phyloP scores from a whole-genome alignment of 345 rosid genomes.

The Salix arbutifolia region DNA sequence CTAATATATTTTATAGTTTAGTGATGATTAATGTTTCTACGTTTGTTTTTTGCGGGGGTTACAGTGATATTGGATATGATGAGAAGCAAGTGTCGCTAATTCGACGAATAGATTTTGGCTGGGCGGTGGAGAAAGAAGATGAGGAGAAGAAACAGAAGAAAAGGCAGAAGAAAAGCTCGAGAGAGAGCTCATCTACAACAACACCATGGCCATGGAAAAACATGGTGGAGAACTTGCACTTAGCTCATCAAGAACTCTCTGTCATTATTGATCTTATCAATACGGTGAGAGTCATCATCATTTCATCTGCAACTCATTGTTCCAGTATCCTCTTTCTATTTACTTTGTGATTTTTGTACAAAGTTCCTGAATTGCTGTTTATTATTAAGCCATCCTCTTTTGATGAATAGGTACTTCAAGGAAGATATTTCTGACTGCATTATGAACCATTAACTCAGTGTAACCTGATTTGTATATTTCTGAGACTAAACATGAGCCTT shows the following conservation, averaged over 20 bases:
- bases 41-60: neutral
- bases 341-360: neutral
- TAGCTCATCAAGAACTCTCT: slow-evolving; percentile 90
- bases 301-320: neutral
- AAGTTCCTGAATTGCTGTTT: neutral
- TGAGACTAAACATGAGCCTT: neutral
- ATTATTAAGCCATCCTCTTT: neutral
- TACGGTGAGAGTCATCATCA: slow-evolving; percentile 47
- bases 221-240: slow-evolving; percentile 85
- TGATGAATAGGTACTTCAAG: neutral
- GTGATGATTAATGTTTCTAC: neutral
- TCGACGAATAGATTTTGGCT: slow-evolving; percentile 75
- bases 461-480: neutral
- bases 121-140: slow-evolving; percentile 82
- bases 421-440: neutral
- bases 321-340: neutral
- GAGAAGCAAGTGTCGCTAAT: slow-evolving; percentile 78
- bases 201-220: slow-evolving; percentile 73
- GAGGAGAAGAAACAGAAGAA: slow-evolving; percentile 40
- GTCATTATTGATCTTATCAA: slow-evolving; percentile 82
- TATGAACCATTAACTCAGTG: neutral
- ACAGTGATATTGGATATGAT: slow-evolving; percentile 65
- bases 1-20: neutral
- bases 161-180: slow-evolving; percentile 60
- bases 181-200: slow-evolving; percentile 41